A percentile compares a stretch with the other conserved stretches of the same genome.
These are phyloP conservation scores for Malassezia vespertilionis DNA, from an alignment of 1,284 basidiomycete species.

Conservation along the genomic window DNA sequence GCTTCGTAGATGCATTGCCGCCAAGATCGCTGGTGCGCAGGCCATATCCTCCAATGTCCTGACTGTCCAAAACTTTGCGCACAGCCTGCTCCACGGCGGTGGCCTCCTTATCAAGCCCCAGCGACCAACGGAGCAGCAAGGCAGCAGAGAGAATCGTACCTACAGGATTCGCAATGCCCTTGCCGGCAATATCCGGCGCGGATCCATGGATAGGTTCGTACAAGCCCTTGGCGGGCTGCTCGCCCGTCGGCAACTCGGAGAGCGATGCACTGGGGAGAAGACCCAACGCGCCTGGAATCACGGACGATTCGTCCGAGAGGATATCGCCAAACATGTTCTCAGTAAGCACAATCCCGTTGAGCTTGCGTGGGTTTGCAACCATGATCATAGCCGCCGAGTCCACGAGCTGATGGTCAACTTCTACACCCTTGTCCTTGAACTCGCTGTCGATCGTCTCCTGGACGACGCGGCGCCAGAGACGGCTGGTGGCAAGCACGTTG, in stretches of 20 bases:
- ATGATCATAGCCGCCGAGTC: constrained; percentile 96
- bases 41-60: constrained; percentile 63
- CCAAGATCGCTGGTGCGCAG: constrained; percentile 79
- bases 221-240: constrained; percentile 61
- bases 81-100: constrained; percentile 78
- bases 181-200: constrained; percentile 88
- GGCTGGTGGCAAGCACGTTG: constrained; percentile 88
- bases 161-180: constrained; percentile 90
- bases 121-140: constrained; percentile 86
- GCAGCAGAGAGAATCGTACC: constrained; percentile 94
- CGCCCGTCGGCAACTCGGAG: constrained; percentile 72
- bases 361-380: constrained; percentile 77
- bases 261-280: constrained; percentile 90
- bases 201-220: constrained; percentile 75
- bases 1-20: constrained; percentile 62
- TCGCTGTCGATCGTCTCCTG: constrained; percentile 39
- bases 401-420: constrained; percentile 61
- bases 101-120: constrained; percentile 66
- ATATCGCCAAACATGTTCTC: constrained; percentile 53
- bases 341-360: constrained; percentile 67
- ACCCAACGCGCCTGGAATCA: constrained; percentile 93
- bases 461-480: constrained; percentile 71
- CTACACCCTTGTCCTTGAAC: constrained; percentile 32
- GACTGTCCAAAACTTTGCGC: constrained; percentile 69
- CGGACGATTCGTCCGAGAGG: constrained; percentile 87